These are phyloP conservation scores for Meira miltonrushii DNA, from an alignment of 1,284 basidiomycete species.

Conservation along the genomic window DNA sequence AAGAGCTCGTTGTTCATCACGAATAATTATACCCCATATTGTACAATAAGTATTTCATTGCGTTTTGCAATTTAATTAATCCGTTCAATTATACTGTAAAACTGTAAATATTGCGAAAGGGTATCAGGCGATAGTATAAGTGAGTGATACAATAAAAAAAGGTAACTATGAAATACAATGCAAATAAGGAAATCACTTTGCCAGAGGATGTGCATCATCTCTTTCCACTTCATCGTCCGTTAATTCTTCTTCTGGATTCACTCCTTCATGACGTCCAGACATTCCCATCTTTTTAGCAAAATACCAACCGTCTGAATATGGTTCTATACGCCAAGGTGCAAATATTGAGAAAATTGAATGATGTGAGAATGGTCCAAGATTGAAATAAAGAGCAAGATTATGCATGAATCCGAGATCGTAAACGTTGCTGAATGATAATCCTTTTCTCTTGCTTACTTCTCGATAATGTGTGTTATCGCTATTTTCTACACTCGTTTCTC, in stretches of 20 bases:
- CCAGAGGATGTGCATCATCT: constrained; percentile 5
- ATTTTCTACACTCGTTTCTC: constrained; percentile 84
- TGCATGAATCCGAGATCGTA: constrained; percentile 73
- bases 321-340: constrained; percentile 64
- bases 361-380: constrained; percentile 62
- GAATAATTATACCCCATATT: too few relatives aligned
- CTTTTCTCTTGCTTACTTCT: constrained; percentile 59
- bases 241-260: constrained; percentile 11
- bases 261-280: constrained; percentile 6
- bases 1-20: too few relatives aligned
- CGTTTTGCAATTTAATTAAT: too few relatives aligned
- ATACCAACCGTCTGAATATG: constrained; percentile 76
- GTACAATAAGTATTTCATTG: too few relatives aligned
- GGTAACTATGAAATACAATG: too few relatives aligned
- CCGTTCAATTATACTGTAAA: too few relatives aligned
- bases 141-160: too few relatives aligned
- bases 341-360: constrained; percentile 3
- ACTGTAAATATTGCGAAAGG: too few relatives aligned
- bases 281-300: constrained; percentile 63
- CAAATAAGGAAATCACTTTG: background rate
- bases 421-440: constrained; percentile 77
- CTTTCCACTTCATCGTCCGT: constrained; percentile 14
- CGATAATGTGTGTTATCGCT: constrained; percentile 64
- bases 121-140: too few relatives aligned
- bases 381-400: constrained; percentile 84